phyloP scores from a whole-genome alignment of 2,329 filamentous ascomycete genomes.

The Colletotrichum cuscutae region DNA sequence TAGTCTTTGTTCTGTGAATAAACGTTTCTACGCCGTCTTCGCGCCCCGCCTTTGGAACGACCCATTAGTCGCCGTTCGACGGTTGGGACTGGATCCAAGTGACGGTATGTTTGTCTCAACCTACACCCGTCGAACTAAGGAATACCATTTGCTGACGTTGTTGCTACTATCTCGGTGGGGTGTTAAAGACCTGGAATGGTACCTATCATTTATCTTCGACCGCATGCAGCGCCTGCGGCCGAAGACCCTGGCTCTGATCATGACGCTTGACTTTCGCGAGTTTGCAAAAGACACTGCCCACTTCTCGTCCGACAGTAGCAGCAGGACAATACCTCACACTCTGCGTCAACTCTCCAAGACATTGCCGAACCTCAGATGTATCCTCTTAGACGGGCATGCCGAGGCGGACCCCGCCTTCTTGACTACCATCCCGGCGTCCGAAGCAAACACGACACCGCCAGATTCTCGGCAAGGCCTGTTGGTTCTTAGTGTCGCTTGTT shows the following conservation, averaged over 20 bases:
- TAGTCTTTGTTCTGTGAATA: conserved; percentile 59
- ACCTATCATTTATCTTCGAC: conserved; percentile 55
- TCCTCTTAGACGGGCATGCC: conserved; percentile 59
- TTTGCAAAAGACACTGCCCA: conserved; percentile 53
- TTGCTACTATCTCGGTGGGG: not conserved
- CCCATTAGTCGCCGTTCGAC: conserved; percentile 52
- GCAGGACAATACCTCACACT: conserved; percentile 49
- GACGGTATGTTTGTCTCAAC: conserved; percentile 51
- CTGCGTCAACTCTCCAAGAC: conserved; percentile 50
- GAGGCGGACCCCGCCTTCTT: conserved; percentile 55
- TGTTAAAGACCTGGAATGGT: conserved; percentile 59
- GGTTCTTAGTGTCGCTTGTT: conserved; percentile 58
- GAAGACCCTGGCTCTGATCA: conserved; percentile 55
- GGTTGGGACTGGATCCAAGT: conserved; percentile 53
- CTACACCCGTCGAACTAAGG: not conserved
- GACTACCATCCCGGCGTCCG: conserved; percentile 35
- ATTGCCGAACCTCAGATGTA: conserved; percentile 56
- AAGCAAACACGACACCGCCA: not conserved
- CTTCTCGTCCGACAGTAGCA: conserved; percentile 52
- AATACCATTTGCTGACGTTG: conserved; percentile 6
- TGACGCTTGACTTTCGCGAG: conserved; percentile 58
- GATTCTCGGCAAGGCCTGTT: conserved; percentile 40
- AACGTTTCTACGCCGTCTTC: conserved; percentile 59
- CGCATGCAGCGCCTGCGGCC: conserved; percentile 47
- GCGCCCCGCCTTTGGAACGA: conserved; percentile 64